phyloP scores from a whole-genome alignment of 2,329 filamentous ascomycete genomes.

The Decorospora gaudefroyi region DNA sequence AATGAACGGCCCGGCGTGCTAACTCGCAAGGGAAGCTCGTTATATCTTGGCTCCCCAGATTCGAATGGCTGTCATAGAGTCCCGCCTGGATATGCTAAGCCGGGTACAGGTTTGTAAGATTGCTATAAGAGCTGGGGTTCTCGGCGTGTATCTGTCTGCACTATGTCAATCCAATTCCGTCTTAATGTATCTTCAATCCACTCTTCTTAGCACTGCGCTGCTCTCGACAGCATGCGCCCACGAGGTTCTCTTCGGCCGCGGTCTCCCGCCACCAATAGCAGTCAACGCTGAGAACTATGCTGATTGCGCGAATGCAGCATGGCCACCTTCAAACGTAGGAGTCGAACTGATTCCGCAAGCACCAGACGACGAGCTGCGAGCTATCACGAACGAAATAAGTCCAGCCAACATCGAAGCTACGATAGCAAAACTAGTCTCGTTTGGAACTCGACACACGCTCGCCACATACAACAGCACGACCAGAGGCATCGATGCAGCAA shows the following conservation, averaged over 20 bases:
- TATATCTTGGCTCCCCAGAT: conserved; percentile 10
- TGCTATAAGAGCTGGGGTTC: conserved; percentile 19
- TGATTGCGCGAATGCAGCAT: conserved; percentile 45
- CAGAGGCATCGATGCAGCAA: conserved; percentile 60
- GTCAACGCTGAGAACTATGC: conserved; percentile 42
- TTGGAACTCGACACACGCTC: conserved; percentile 62
- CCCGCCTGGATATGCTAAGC: conserved; percentile 4
- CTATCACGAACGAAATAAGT: conserved; percentile 49
- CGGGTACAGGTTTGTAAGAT: background rate
- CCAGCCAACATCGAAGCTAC: conserved; percentile 55
- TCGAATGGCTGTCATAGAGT: conserved; percentile 9
- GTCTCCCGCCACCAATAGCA: conserved; percentile 37
- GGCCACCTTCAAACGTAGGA: conserved; percentile 50
- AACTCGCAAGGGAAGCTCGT: conserved; percentile 37
- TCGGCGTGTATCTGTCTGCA: background rate
- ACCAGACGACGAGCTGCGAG: conserved; percentile 48
- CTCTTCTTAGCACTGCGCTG: conserved; percentile 19
- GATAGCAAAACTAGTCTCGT: conserved; percentile 60
- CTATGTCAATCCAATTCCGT: background rate
- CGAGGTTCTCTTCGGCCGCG: conserved; percentile 32
- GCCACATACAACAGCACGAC: conserved; percentile 57
- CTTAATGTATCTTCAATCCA: conserved; percentile 26
- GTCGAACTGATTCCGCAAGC: conserved; percentile 48
- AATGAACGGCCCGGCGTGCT: conserved; percentile 19
- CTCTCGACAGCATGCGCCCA: conserved; percentile 30